A percentile compares a stretch with the other conserved stretches of the same genome.
phyloP scores from a whole-genome alignment of 2,329 filamentous ascomycete species.

The Neobulgaria alba region DNA sequence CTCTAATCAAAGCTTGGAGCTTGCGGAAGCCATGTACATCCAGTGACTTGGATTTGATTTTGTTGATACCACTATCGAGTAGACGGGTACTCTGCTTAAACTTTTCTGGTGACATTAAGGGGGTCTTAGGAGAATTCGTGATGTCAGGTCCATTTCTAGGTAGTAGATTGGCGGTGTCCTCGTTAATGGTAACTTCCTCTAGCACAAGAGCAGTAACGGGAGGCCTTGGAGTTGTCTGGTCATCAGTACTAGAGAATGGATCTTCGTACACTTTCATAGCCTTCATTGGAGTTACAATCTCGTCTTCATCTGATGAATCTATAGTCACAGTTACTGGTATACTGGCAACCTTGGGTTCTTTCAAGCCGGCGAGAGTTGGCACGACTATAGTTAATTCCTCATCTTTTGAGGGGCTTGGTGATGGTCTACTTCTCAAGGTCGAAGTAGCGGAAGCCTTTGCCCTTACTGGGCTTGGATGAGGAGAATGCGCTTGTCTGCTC shows the following conservation, averaged over 20 bases:
- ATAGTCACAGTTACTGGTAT: slow-evolving; percentile 31
- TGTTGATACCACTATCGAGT: slow-evolving; percentile 65
- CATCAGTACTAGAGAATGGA: slow-evolving; percentile 41
- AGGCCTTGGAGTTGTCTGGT: slow-evolving; percentile 39
- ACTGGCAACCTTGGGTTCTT: slow-evolving; percentile 21
- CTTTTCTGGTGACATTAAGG: slow-evolving; percentile 40
- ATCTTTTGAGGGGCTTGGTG: slow-evolving; percentile 37
- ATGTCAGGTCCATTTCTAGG: slow-evolving; percentile 13
- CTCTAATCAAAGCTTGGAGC: slow-evolving; percentile 64
- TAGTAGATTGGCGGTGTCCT: slow-evolving; percentile 32
- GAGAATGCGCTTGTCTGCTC: slow-evolving; percentile 16
- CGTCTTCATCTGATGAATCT: slow-evolving; percentile 34
- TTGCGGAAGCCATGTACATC: slow-evolving; percentile 76
- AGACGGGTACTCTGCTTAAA: slow-evolving; percentile 50
- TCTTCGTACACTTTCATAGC: slow-evolving; percentile 52
- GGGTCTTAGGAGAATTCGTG: slow-evolving; percentile 14
- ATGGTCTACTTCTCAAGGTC: slow-evolving; percentile 10
- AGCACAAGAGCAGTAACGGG: slow-evolving; percentile 41
- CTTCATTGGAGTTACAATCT: slow-evolving; percentile 21
- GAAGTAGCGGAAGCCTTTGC: background rate
- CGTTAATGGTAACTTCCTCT: slow-evolving; percentile 52
- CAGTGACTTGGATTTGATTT: slow-evolving; percentile 62
- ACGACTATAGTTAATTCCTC: slow-evolving; percentile 47
- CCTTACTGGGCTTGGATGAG: slow-evolving; percentile 16
- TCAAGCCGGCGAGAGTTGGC: slow-evolving; percentile 36